Evolutionary conservation across 2,329 filamentous ascomycete genomes (phyloP), one percentile per base, ranked within the genome.

Genomic region (Aspergillus glaucus): DNA sequence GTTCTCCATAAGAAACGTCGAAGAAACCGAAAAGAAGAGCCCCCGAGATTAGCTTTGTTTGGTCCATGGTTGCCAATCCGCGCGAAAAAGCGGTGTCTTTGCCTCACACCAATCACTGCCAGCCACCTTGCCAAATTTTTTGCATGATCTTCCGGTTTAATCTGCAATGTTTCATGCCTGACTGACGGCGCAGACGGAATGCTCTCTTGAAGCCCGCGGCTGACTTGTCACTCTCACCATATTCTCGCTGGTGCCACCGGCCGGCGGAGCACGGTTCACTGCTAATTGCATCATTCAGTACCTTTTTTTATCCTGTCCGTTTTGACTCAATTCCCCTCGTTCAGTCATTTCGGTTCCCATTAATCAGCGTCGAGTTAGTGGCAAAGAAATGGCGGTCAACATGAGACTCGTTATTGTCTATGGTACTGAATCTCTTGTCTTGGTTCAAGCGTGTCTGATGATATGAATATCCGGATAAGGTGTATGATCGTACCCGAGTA

Each of bases 81-180:
- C 6, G 6, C 26, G 4, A 32, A 45, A 19, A 30, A 30, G 26
- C 26, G 34, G 34, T 37, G 34, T 37, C 26, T 30, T 30, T 30
- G 26, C 26, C 4, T 37, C 34, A 37, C n/a, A 15, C 53, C 53
- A 55, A 55, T 53, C 50, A 53, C 10, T 26, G 21, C 14, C 17
- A 21, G 50, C 50, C 50, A 55, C 47, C 48, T 51, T 51, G 45
- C 44, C 43, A 17, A 9, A 3, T n/a, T 43, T 14, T 14, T n/a
- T 26, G 15, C 32, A 28, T 26, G 15, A 21, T 39, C 44, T 45
- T 15, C n/a, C 19, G 6, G 7, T n/a, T 45, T 6, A 45, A 17
- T 32, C 12, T 34, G 30, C 15, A 37, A 10, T 37, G 6, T 42
- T 42, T 42, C 40, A 42, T 42, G 40, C 40, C 40, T 19, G 40